Base-by-base conservation (phyloP, 306 rosid genomes). In the Hippophae tibetana region DNA sequence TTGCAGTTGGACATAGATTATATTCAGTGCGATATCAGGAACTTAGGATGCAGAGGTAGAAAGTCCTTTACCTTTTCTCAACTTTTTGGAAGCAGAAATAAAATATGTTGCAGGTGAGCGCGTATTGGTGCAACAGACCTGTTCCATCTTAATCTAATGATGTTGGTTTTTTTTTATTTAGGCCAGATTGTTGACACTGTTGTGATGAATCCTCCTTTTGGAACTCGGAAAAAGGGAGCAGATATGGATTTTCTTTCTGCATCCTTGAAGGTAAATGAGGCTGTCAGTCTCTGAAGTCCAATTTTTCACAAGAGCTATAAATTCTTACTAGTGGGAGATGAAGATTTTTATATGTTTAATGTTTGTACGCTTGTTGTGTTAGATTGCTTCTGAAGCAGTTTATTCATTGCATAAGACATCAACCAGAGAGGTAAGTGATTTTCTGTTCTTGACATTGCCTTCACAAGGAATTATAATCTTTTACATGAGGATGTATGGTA, bases 131-230 rank as follows among this genome's bases (percentile, higher is more conserved):
- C 23, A 18, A 18, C 23, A 18, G 23, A 18, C 23, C 23, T 0
- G 23, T 18, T 18, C 23, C 23, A 43, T 47, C 23, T 54, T 69
- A 76, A 48, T 72, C 43, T 66, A 38, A 45, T 56, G 47, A 40
- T 61, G 23, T 18, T 18, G 23, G 1, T 48, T 40, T 2, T 74
- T 42, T 59, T 57, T 67, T 61, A 40, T 57, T 38, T 70, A 92
- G 99, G 94, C 49, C 77, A 65, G 66, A n/a, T 69, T 64, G 84
- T 84, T 68, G 94, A 92, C 77, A 92, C 97, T 13, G 82, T 92
- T 68, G 75, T 92, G 45, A 92, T 88, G 95, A 92, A 92, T 72
- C 95, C 99, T 48, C 99, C 97, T 53, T 88, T 92, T 67, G 97
- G 99, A 75, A 84, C 97, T 54, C 80, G 85, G 64, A 78, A 66